Evolutionary conservation across 208 protist genomes (phyloP).

Genomic region (Acanthamoeba castellanii): DNA sequence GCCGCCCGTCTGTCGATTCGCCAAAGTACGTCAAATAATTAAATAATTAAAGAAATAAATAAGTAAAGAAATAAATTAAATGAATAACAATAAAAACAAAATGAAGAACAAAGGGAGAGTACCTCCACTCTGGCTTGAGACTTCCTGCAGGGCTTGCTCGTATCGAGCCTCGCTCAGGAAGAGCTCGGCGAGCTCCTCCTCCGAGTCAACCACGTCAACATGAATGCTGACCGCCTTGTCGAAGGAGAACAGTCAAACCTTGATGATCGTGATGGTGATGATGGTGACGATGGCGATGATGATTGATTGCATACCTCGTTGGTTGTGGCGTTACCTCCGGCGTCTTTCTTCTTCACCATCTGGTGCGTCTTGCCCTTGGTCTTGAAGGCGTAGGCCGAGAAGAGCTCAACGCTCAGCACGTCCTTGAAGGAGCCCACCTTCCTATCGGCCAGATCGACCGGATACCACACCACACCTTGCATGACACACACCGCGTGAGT

Average conservation of each 20-base stretch:
- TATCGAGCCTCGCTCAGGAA: slow-evolving; percentile 37
- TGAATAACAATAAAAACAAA: too few relatives aligned
- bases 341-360: slow-evolving; percentile 37
- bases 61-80: not conserved
- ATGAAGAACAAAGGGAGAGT: too few relatives aligned
- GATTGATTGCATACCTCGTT: not conserved
- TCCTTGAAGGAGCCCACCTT: not conserved
- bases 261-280: not conserved
- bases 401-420: not conserved
- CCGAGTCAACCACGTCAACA: slow-evolving; percentile 10
- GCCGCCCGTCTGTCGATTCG: not conserved
- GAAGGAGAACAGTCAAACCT: too few relatives aligned
- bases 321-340: not conserved
- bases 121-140: not conserved
- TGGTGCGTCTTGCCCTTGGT: slow-evolving; percentile 52
- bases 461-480: slow-evolving; percentile 25
- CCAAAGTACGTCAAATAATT: too few relatives aligned
- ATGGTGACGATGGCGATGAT: too few relatives aligned
- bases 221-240: not conserved
- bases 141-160: slow-evolving; percentile 42
- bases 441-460: slow-evolving; percentile 13
- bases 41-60: too few relatives aligned
- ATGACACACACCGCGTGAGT: not conserved
- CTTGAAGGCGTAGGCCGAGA: slow-evolving; percentile 60
- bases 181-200: slow-evolving; percentile 45